Base-by-base conservation (phyloP, 2,329 filamentous ascomycete species). In the Penicillium sp. region DNA sequence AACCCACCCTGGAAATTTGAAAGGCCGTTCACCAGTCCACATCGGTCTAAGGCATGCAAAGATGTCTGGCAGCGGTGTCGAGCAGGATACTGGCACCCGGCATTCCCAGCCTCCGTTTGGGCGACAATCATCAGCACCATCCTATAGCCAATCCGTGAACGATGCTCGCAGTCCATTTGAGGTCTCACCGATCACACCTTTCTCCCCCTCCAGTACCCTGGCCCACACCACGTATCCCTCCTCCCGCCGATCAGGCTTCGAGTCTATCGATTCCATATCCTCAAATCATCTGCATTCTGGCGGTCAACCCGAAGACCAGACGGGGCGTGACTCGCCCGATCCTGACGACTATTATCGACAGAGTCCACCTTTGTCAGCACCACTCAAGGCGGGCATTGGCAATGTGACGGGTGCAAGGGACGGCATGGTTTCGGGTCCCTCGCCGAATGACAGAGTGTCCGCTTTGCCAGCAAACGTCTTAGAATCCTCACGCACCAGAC, bases 281-380 rank as follows among this genome's bases (percentile, higher is more conserved):
- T 44, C 64, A 55, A 52, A 64, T 56, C 49, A 68, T 68, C 55
- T 64, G 61, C 49, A 54, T 57, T 41, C 58, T 20, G 51, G 40
- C 54, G 54, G 35, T 49, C 61, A 54, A 53, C 51, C 55, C 25
- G 43, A 55, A 47, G 55, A 49, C 41, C 44, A 49, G 25, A 48
- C 53, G 47, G 59, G 52, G 44, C 64, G 62, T 53, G 58, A 65
- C 15, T 75, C 73, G 25, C 71, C 74, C 43, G 76, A 80, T 62
- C 80, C 79, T 35, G 78, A 79, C 69, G 79, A 81, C 20, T 82
- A 79, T 68, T 82, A 82, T 64, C 75, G 78, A 62, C 73, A 75
- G 43, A 77, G 77, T 65, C 70, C 69, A 51, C 67, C 74, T 51
- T 67, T 69, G 33, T 70, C 73, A 52, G 64, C 62, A 44, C 41